Base-by-base conservation (phyloP, 306 rosid species). In the Medicago ruthenica region DNA sequence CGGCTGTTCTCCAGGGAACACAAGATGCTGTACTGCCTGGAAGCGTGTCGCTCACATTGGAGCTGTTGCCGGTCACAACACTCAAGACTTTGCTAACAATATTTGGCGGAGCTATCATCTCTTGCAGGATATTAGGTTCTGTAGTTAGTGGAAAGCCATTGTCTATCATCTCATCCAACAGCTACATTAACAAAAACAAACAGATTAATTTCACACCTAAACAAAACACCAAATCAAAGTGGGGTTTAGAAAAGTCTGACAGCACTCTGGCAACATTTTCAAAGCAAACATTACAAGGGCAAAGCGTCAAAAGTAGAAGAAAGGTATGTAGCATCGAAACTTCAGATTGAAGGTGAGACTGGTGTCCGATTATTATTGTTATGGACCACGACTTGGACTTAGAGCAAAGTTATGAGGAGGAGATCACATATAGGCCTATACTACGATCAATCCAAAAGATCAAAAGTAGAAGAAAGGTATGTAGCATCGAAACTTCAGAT, bases 131-230 rank as follows among this genome's bases (percentile, higher is more conserved):
- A 75, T 92, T 90, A 44, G 89, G 99, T 71, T 95, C 99, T 12
- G 99, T 92, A 24, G 96, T 92, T 85, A 95, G 91, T 7, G 97
- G 97, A 90, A 92, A 95, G 66, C 99, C 99, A 67, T 92, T 95
- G 96, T 95, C 99, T 70, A 90, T 92, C 99, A 92, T 95, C 86
- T 95, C 99, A 84, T 95, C 99, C 83, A 95, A 86, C 84, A 95
- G 88, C 99, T 92, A 84, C 83, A 82, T 75, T 57, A 73, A 75
- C 58, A 79, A 76, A 67, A 78, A 12, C 12, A 70, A 48, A 48
- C 31, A 20, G 22, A 47, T 67, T 18, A 79, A 5, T 69, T 59
- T 41, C 16, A 44, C 78, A 63, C 47, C 67, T 24, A 62, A 21
- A 60, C 70, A 58, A 62, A 42, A 67, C 74, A 58, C 42, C 63